phyloP scores from a whole-genome alignment of 176 grass and related monocot species.

The Chrysopogon serrulatus region DNA sequence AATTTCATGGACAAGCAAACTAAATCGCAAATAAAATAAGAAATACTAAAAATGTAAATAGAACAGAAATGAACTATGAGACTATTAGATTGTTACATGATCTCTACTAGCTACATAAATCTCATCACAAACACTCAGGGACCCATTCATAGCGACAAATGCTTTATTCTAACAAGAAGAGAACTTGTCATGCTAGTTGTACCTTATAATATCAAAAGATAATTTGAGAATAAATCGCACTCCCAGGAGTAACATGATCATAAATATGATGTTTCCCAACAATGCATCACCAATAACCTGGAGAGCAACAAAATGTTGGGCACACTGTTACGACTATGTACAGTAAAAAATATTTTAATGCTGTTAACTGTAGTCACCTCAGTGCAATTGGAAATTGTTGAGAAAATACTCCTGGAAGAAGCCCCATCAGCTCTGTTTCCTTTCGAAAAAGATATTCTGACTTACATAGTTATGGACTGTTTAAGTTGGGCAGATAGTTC shows the following conservation, averaged over 20 bases:
- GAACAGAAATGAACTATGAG: neutral
- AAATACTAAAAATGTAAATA: neutral
- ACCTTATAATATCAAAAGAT: constrained; percentile 61
- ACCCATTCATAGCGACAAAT: neutral
- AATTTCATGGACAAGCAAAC: neutral
- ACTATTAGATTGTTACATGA: neutral
- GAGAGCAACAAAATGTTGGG: neutral
- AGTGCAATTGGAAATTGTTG: constrained; percentile 49
- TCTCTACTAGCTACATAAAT: neutral
- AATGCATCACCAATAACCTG: constrained; percentile 63
- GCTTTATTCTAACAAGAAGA: neutral
- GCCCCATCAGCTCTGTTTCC: constrained; percentile 38
- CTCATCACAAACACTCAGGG: neutral
- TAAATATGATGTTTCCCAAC: constrained; percentile 68
- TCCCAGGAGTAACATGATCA: constrained; percentile 49
- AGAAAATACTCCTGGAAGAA: constrained; percentile 47
- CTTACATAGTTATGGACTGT: constrained; percentile 60
- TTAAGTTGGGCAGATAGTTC: constrained; percentile 13
- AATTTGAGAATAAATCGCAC: constrained; percentile 54
- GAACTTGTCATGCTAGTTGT: neutral
- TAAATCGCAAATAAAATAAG: constrained; percentile 8
- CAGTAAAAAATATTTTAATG: neutral
- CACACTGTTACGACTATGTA: neutral
- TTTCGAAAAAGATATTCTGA: constrained; percentile 68
- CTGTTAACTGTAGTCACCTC: constrained; percentile 38